A percentile compares a stretch with the other conserved stretches of the same genome.
These are phyloP conservation scores for Chlorokybus atmophyticus DNA, from an alignment of 139 green algal genomes.

Conservation along the genomic window DNA sequence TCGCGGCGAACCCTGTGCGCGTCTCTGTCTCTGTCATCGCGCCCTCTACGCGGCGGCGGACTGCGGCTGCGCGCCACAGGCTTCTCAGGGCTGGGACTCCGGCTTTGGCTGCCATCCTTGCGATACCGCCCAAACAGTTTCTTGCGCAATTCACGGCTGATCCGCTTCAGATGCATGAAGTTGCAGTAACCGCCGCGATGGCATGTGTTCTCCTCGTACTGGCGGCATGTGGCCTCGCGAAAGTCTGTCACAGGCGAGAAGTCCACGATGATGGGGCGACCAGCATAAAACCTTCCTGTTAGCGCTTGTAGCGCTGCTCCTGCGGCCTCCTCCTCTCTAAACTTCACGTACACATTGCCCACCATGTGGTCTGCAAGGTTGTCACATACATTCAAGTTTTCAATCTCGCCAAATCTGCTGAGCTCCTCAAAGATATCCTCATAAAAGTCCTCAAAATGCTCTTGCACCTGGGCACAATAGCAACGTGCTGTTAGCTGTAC, in stretches of 20 bases:
- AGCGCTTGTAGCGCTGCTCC: slow-evolving; percentile 48
- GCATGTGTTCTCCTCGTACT: slow-evolving; percentile 97
- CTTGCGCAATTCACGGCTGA: slow-evolving; percentile 44
- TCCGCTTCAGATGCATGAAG: slow-evolving; percentile 98
- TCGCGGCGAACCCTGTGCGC: background rate
- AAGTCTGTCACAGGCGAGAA: slow-evolving; percentile 98
- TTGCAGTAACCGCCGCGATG: slow-evolving; percentile 95
- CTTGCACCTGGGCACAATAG: slow-evolving; percentile 45
- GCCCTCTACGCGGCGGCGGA: background rate
- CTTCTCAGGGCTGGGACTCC: background rate
- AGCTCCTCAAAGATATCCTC: slow-evolving; percentile 98
- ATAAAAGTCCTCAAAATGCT: slow-evolving; percentile 94
- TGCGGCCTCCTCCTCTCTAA: slow-evolving; percentile 72
- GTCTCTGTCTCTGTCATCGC: background rate
- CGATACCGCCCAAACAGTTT: slow-evolving; percentile 28
- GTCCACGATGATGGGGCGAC: slow-evolving; percentile 76
- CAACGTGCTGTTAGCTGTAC: too few species aligned
- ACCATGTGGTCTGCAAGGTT: slow-evolving; percentile 97
- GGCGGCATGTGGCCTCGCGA: slow-evolving; percentile 59
- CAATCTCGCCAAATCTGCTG: slow-evolving; percentile 75
- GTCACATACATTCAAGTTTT: slow-evolving; percentile 94
- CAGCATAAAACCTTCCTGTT: slow-evolving; percentile 38
- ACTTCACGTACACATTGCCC: slow-evolving; percentile 74
- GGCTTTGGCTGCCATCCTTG: slow-evolving; percentile 16
- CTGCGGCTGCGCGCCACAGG: background rate